Conservation (phyloP, 148 eudicot genomes). For the Persicaria tinctoria region DNA sequence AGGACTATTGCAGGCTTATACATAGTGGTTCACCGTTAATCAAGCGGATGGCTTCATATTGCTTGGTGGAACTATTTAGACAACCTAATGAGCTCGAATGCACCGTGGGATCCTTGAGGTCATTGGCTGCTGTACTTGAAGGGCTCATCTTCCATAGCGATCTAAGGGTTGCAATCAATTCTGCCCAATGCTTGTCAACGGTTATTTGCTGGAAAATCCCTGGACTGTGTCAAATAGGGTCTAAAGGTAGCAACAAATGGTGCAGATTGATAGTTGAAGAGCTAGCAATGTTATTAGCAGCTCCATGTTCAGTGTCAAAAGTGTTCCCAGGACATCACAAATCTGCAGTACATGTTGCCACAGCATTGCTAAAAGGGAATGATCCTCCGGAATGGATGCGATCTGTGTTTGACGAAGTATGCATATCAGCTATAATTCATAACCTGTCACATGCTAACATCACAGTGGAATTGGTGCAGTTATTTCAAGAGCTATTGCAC, state of each 20-base stretch:
- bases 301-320: slow-evolving; percentile 54
- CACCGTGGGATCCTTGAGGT: slow-evolving; percentile 32
- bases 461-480: slow-evolving; percentile 50
- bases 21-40: slow-evolving; percentile 62
- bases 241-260: slow-evolving; percentile 41
- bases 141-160: slow-evolving; percentile 54
- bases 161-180: slow-evolving; percentile 47
- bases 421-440: slow-evolving; percentile 46
- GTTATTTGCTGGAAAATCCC: slow-evolving; percentile 54
- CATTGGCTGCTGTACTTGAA: slow-evolving; percentile 64
- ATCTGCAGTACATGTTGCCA: slow-evolving; percentile 63
- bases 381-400: slow-evolving; percentile 61
- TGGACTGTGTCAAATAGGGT: slow-evolving; percentile 19
- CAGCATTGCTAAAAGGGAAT: slow-evolving; percentile 41
- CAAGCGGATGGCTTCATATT: slow-evolving; percentile 63
- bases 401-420: slow-evolving; percentile 57
- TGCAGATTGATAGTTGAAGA: slow-evolving; percentile 82
- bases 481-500: slow-evolving; percentile 55
- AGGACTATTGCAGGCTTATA: slow-evolving; percentile 65
- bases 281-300: slow-evolving; percentile 62
- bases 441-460: slow-evolving; percentile 52
- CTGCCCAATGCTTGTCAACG: slow-evolving; percentile 59
- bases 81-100: slow-evolving; percentile 27
- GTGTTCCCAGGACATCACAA: slow-evolving; percentile 48
- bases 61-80: slow-evolving; percentile 58